These are phyloP conservation scores for Euryodendron excelsum DNA, from an alignment of 148 eudicot genomes.

Conservation along the genomic window DNA sequence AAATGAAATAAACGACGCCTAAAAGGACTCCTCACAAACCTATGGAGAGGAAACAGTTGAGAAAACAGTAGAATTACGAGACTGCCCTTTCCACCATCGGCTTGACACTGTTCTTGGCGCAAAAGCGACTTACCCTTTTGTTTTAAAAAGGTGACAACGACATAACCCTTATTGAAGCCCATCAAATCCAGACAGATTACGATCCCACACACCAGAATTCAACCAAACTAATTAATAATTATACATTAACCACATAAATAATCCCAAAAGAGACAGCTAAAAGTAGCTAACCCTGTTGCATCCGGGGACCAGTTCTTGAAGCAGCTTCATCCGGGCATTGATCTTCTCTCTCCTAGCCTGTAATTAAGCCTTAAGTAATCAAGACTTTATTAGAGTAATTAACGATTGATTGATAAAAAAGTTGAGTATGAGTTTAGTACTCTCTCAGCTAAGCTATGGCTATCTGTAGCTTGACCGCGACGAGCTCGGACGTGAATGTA, in stretches of 20 bases:
- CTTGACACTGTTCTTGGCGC: slow-evolving; percentile 32
- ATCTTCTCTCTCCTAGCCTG: slow-evolving; percentile 99
- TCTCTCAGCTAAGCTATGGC: slow-evolving; percentile 98
- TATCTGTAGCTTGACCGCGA: slow-evolving; percentile 96
- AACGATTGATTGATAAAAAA: neutral
- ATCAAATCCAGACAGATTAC: slow-evolving; percentile 1
- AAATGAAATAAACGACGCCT: slow-evolving; percentile 31
- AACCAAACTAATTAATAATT: neutral
- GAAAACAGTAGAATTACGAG: slow-evolving; percentile 16
- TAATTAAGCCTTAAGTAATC: slow-evolving; percentile 11
- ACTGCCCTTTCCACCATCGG: no score
- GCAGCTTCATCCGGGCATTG: slow-evolving; percentile 93
- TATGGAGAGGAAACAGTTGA: slow-evolving; percentile 17
- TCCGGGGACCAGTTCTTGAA: slow-evolving; percentile 97
- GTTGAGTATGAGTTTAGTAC: slow-evolving; percentile 40
- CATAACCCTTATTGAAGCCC: slow-evolving; percentile 26
- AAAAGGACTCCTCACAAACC: slow-evolving; percentile 38
- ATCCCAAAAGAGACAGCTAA: no score
- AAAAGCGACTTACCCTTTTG: slow-evolving; percentile 37
- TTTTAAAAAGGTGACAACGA: slow-evolving; percentile 51
- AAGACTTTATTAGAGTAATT: slow-evolving; percentile 8
- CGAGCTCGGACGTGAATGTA: slow-evolving; percentile 96
- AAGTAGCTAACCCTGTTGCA: slow-evolving; percentile 71
- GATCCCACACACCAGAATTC: slow-evolving; percentile 6
- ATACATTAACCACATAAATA: no score